phyloP scores from a whole-genome alignment of 2,329 filamentous ascomycete species.

The Sarocladium oryzae region DNA sequence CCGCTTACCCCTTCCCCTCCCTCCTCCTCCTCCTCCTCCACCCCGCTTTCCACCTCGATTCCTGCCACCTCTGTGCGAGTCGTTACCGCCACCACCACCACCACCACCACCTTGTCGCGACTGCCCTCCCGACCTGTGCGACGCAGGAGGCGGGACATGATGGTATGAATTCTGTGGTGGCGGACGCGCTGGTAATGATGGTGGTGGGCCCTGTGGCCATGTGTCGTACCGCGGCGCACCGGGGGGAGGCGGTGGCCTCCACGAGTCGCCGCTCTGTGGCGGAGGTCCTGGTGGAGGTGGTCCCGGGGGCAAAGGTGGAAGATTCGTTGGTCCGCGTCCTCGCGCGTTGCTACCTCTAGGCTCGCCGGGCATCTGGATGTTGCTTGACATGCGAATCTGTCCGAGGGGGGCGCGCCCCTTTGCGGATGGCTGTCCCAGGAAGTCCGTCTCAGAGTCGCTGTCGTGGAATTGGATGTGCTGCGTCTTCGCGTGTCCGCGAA shows the following conservation, averaged over 20 bases:
- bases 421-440: constrained; percentile 29
- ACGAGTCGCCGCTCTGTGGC: constrained; percentile 14
- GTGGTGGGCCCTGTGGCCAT: constrained; percentile 12
- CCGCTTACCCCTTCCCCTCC: constrained; percentile 14
- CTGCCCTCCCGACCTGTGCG: background rate
- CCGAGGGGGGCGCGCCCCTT: constrained; percentile 21
- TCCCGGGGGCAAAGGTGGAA: constrained; percentile 33
- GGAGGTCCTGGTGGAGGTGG: constrained; percentile 26
- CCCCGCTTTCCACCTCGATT: background rate
- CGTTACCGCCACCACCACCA: background rate
- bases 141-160: constrained; percentile 2
- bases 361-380: constrained; percentile 29
- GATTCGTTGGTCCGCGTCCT: constrained; percentile 14
- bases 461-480: constrained; percentile 37
- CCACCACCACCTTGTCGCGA: background rate
- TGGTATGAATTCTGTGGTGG: constrained; percentile 3
- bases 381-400: constrained; percentile 33
- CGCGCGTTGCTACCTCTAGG: constrained; percentile 3
- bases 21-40: constrained; percentile 9
- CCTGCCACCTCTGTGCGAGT: constrained; percentile 4
- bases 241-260: constrained; percentile 17
- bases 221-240: constrained; percentile 15
- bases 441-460: constrained; percentile 38
- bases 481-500: constrained; percentile 27
- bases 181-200: constrained; percentile 10